These are phyloP conservation scores for Penicillium robsamsonii DNA, from an alignment of 495 filamentous ascomycete genomes.

Conservation along the genomic window DNA sequence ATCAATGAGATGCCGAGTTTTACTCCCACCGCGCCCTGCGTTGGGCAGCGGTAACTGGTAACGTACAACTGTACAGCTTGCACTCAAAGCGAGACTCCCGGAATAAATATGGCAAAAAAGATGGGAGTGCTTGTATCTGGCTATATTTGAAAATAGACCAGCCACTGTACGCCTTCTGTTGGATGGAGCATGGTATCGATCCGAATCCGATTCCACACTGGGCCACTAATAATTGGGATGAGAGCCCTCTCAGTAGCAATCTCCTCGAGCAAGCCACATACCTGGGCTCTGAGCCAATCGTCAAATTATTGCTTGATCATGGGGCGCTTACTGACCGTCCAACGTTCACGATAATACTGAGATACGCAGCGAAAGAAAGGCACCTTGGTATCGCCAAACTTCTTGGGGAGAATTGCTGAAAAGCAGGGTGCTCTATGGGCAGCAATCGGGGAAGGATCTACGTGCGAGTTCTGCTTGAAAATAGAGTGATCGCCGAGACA, in stretches of 20 bases:
- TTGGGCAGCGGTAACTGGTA: neutral
- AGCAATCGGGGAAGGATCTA: neutral
- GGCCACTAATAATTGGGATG: no score
- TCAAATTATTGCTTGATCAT: neutral
- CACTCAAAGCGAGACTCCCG: neutral
- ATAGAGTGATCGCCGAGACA: neutral
- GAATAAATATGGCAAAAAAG: neutral
- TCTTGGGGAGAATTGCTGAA: neutral
- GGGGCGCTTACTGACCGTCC: neutral
- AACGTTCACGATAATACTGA: neutral
- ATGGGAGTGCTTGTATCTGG: neutral
- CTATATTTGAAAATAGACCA: neutral
- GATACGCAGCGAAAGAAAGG: neutral
- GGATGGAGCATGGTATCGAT: neutral
- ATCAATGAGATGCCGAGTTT: neutral
- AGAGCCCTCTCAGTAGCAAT: neutral
- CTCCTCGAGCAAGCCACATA: neutral
- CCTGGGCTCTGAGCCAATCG: neutral
- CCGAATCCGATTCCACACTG: neutral
- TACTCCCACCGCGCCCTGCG: neutral
- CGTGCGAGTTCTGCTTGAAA: neutral
- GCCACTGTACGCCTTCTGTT: neutral
- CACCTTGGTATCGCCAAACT: neutral
- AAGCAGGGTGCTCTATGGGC: neutral
- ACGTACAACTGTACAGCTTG: neutral